These are phyloP conservation scores for Amyloporia xantha DNA, from an alignment of 768 basidiomycete genomes.

Conservation along the genomic window DNA sequence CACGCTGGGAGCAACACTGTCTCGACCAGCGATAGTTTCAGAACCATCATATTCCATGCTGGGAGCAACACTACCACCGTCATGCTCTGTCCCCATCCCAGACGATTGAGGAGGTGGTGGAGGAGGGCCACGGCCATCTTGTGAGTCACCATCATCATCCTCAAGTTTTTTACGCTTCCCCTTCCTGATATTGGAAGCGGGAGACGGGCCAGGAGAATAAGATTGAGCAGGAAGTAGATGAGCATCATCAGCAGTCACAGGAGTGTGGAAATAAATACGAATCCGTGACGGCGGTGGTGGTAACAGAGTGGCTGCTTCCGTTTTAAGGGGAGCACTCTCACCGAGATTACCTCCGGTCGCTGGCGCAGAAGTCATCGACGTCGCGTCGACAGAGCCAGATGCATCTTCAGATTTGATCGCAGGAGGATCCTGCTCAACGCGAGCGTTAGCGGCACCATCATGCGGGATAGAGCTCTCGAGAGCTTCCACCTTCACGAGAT, in stretches of 20 bases:
- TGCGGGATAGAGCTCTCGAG: constrained; percentile 7
- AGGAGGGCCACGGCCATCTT: constrained; percentile 63
- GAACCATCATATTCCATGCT: constrained; percentile 32
- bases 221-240: constrained; percentile 63
- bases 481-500: constrained; percentile 22
- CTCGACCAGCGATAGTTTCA: constrained; percentile 36
- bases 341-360: constrained; percentile 7
- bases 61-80: constrained; percentile 44
- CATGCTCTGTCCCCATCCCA: constrained; percentile 42
- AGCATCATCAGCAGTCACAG: constrained; percentile 75
- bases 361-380: constrained; percentile 8
- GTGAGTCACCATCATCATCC: constrained; percentile 78
- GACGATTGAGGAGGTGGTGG: constrained; percentile 48
- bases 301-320: constrained; percentile 19
- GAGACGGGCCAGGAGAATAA: constrained; percentile 32
- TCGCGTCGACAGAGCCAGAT: constrained; percentile 7
- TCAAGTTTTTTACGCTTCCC: constrained; percentile 87
- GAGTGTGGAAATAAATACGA: constrained; percentile 90
- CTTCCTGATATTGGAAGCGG: constrained; percentile 54
- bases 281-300: constrained; percentile 68
- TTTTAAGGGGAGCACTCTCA: constrained; percentile 11
- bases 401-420: constrained; percentile 10
- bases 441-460: constrained; percentile 17
- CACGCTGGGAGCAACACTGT: constrained; percentile 64
- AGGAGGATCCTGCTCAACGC: constrained; percentile 9